These are phyloP conservation scores for Taiwanofungus camphoratus DNA, from an alignment of 1,284 basidiomycete genomes.

Conservation along the genomic window DNA sequence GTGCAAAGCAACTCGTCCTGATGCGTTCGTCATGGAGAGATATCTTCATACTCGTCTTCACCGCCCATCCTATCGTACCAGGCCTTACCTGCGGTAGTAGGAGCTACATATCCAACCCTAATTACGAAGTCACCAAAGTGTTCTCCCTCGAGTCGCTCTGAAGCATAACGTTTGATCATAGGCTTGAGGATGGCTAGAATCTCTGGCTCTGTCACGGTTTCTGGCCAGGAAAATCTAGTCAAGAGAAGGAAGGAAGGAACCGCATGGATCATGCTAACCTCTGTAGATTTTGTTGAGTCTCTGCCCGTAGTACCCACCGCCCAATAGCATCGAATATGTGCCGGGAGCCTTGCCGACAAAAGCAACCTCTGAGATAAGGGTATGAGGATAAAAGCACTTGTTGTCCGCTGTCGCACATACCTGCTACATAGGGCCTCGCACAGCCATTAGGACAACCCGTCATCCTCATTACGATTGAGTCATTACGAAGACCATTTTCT, in stretches of 20 bases:
- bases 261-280: conserved; percentile 36
- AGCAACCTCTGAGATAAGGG: conserved; percentile 64
- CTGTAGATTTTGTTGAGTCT: conserved; percentile 91
- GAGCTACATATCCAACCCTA: conserved; percentile 77
- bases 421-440: conserved; percentile 90
- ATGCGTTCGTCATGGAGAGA: conserved; percentile 16
- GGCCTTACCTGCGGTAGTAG: conserved; percentile 69
- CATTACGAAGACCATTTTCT: conserved; percentile 86
- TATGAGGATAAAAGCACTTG: background rate
- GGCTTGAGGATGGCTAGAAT: conserved; percentile 86
- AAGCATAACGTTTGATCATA: conserved; percentile 92
- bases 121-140: conserved; percentile 96
- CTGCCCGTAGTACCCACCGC: conserved; percentile 92
- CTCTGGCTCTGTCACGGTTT: conserved; percentile 91
- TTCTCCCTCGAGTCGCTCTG: conserved; percentile 87
- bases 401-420: too few species aligned
- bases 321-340: conserved; percentile 91
- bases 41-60: conserved; percentile 47
- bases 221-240: conserved; percentile 32
- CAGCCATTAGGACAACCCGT: conserved; percentile 95
- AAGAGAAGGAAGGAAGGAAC: background rate
- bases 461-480: conserved; percentile 98
- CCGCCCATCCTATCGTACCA: conserved; percentile 84
- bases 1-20: too few species aligned
- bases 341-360: conserved; percentile 97